Percentiles rank a stretch among this genome's conserved stretches.
Conservation (phyloP, 345 rosid genomes). For the Melaleuca quinquenervia region DNA sequence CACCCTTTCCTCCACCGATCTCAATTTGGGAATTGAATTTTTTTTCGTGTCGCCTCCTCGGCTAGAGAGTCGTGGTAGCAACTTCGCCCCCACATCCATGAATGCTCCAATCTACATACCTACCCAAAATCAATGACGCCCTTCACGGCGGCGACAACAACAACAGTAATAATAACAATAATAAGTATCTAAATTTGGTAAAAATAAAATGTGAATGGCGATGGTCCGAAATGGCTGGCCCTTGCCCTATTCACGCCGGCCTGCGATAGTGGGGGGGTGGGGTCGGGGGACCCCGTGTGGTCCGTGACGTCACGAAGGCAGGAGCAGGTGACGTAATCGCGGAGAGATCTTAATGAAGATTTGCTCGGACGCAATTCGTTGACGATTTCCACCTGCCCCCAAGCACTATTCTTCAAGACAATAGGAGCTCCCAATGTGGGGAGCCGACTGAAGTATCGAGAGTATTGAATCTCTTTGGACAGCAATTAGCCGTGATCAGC, state of each 20-base stretch:
- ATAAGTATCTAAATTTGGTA: background rate
- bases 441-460: background rate
- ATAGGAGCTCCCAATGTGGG: background rate
- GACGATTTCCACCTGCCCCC: too few relatives aligned
- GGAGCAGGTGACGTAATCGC: background rate
- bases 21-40: background rate
- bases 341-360: too few relatives aligned
- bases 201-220: background rate
- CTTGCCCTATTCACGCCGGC: background rate
- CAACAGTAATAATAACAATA: too few relatives aligned
- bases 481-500: too few relatives aligned
- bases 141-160: background rate
- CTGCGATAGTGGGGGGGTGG: background rate
- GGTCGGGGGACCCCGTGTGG: background rate
- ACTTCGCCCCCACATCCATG: background rate
- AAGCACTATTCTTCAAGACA: too few relatives aligned
- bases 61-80: background rate
- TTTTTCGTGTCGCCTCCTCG: background rate
- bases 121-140: background rate
- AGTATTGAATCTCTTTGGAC: background rate
- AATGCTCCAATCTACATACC: background rate
- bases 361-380: too few relatives aligned
- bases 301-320: background rate
- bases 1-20: background rate
- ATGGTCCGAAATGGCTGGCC: background rate